These are phyloP conservation scores for Fusarium floridanum DNA, from an alignment of 2,329 filamentous ascomycete species.

Conservation along the genomic window DNA sequence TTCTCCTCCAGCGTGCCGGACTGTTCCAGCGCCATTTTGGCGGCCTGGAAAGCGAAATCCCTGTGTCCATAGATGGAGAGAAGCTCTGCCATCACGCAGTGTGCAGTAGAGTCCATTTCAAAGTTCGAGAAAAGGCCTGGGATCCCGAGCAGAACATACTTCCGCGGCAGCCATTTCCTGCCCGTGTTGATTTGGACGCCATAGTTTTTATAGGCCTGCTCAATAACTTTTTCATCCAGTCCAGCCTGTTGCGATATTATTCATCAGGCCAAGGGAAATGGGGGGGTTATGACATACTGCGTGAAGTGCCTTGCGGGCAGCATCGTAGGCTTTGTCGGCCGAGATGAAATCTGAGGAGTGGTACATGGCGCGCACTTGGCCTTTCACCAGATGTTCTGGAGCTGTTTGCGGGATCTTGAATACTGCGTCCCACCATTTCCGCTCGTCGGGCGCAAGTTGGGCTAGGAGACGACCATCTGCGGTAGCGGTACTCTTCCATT, in stretches of 20 bases:
- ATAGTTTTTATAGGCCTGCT: neutral
- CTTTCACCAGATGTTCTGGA: neutral
- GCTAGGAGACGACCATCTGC: neutral
- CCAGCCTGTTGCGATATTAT: neutral
- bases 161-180: neutral
- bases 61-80: neutral
- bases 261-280: neutral
- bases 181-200: neutral
- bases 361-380: neutral
- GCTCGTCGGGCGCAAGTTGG: neutral
- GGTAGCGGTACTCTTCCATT: neutral
- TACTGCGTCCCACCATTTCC: neutral
- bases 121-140: neutral
- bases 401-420: neutral
- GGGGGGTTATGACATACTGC: neutral
- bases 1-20: neutral
- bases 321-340: neutral
- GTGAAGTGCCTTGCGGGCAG: neutral
- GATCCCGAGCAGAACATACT: neutral
- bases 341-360: neutral
- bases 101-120: neutral
- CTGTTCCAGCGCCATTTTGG: neutral
- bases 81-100: neutral
- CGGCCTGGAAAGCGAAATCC: neutral
- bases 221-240: neutral